phyloP scores from a whole-genome alignment of 441 rosid species.

The Adansonia gregorii region DNA sequence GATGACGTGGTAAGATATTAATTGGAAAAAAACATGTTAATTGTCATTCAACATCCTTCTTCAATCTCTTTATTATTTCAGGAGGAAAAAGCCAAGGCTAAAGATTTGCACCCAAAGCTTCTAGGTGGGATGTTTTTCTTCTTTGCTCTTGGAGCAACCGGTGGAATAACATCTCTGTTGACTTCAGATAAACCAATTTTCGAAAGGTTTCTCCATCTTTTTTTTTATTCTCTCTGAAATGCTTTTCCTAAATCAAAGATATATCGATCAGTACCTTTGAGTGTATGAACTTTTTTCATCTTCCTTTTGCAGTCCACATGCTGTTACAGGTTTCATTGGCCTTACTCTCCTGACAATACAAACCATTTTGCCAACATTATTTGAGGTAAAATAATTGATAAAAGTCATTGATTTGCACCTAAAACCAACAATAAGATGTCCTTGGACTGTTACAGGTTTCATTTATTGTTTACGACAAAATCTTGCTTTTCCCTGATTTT shows the following conservation, averaged over 20 bases:
- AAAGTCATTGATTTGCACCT: not conserved
- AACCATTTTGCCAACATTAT: conserved; percentile 68
- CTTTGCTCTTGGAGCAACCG: conserved; percentile 91
- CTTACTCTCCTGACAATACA: conserved; percentile 45
- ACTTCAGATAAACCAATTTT: conserved; percentile 84
- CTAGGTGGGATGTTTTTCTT: conserved; percentile 90
- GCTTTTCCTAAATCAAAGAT: not conserved
- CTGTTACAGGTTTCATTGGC: conserved; percentile 76
- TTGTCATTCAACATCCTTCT: too few relatives aligned
- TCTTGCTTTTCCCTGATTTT: too few relatives aligned
- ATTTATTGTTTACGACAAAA: too few relatives aligned
- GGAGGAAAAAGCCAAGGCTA: conserved; percentile 92
- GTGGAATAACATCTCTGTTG: conserved; percentile 82
- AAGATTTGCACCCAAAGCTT: conserved; percentile 91
- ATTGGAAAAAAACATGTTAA: too few relatives aligned
- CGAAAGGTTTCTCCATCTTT: conserved; percentile 50
- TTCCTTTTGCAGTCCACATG: conserved; percentile 72
- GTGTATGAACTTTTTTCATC: not conserved
- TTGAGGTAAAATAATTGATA: conserved; percentile 56
- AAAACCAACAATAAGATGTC: not conserved
- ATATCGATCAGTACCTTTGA: not conserved
- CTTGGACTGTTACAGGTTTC: too few relatives aligned
- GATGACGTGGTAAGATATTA: conserved; percentile 62
- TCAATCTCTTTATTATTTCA: conserved; percentile 27
- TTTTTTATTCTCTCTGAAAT: too few relatives aligned